Base-by-base conservation (phyloP, 768 basidiomycete species). In the Scleroderma bovista region DNA sequence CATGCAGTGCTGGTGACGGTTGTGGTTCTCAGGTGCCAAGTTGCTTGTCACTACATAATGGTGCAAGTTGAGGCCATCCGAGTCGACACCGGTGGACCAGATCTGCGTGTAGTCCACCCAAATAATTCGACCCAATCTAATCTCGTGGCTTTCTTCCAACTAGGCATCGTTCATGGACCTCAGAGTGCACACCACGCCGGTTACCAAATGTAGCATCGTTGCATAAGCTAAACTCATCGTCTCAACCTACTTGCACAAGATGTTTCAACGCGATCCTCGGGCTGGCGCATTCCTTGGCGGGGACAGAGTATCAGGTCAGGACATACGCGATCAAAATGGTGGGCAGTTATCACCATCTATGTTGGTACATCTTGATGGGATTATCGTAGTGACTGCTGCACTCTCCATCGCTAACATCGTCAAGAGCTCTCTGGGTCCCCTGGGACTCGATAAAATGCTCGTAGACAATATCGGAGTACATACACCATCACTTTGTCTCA, bases 271-370 rank as follows among this genome's bases (percentile, higher is more conserved):
- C 67, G 91, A 93, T 81, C 87, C 91, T 55, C 73, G 86, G 62
- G 89, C 88, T 57, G 93, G 93, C 44, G 88, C 89, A 17, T 96
- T 97, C 67, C 75, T 97, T 16, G 94, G 94, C 48, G 95, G 95
- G 23, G 89, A 95, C 71, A 78, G 94, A 60, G 84, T 93, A 16
- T 88, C 89, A 57, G 94, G 95, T 3, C 93, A 94, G 66, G 95
- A 96, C 65, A 89, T 98, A 50, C 81, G 94, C 55, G 93, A 96
- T 72, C 92, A 94, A 71, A 95, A 96, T 86, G 93, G 93, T 92
- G 58, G 56, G 65, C 42, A 15, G 10, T 9, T 29, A 4, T 9
- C 5, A n/a, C 38, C 13, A 26, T 54, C 37, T 20, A 16, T 19
- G 16, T 36, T 16, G 7, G 23, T 43, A 6, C 15, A 22, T 16